Base-by-base conservation (phyloP, 2,329 filamentous ascomycete species). In the Kalmusia sp. region DNA sequence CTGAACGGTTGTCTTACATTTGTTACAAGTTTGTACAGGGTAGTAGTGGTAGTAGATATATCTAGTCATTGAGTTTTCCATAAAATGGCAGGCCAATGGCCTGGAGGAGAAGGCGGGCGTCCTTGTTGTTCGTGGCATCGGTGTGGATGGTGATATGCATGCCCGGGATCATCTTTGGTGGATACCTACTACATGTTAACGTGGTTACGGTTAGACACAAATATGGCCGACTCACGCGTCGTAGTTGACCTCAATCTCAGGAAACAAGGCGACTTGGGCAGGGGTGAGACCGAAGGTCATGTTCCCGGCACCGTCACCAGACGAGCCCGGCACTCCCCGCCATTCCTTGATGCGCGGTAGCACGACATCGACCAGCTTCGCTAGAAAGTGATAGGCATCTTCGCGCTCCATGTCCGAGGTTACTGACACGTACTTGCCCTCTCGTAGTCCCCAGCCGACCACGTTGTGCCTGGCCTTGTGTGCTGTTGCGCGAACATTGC, bases 341-440 rank as follows among this genome's bases (percentile, higher is more conserved):
- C 92, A 99, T 65, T 99, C 95, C 82, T 98, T 99, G 77, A 99
- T 96, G 70, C 88, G 90, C 33, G 95, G 95, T 71, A 98, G 83
- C 5, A 99, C 93, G 7, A 98, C 81, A 71, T 96, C 92, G 50
- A 98, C 82, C 63, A 92, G 81, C 79, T 96, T 96, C 68, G 93
- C 90, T 38, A 99, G 72, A 74, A 99, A 97, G 73, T 97, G 89
- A 58, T 91, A 90, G 67, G 96, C 95, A 54, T 88, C 84, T 72
- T 95, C 89, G 25, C 91, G 92, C 51, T 82, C 81, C 58, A 99
- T 78, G 22, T 90, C 88, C 44, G 86, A 87, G 69, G 93, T 97
- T 63, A 90, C 86, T 54, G 91, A 86, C 24, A 91, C 82, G 59
- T 87, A 84, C 70, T 89, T 87, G 39, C 89, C 89, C 65, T 86